Evolutionary conservation across 2,329 filamentous ascomycete genomes (phyloP), one percentile per base, ranked within the genome.

Genomic region (Cercospora sojina): DNA sequence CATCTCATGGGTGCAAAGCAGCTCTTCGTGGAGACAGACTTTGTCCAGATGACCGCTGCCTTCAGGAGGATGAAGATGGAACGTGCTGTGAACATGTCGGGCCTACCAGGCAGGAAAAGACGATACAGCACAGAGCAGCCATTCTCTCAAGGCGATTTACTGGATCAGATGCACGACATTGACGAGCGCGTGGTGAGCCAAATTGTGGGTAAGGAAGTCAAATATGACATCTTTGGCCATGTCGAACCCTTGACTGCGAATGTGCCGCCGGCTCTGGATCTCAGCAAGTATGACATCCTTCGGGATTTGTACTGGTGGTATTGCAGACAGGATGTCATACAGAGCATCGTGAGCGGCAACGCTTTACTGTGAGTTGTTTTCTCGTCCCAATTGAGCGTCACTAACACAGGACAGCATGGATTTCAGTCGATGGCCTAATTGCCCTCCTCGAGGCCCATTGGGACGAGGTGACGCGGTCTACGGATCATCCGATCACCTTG

Each of bases 231-330:
- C 47, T 84, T 84, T 71, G 86, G 86, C 0, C 80, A 81, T 55
- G 77, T 88, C 12, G 75, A 84, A 76, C 79, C 63, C 72, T 79
- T 62, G 69, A 27, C 64, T 66, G 60, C 38, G 69, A 69, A 35
- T 49, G 74, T 78, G 62, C 80, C 70, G 66, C 74, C 58, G 67
- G 69, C 35, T 69, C 73, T 70, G 16, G 93, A 98, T 67, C 84
- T 96, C 57, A 89, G 92, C 68, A 88, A 86, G 47, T 96, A 91
- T 74, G 91, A 95, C 74, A 89, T 91, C 16, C 83, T 95, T 43
- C 88, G 91, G 70, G 95, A 98, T 79, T 80, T 98, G 5, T 96
- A 91, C 76, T 99, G 94, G 93, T 97, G 93, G 91, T 97, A 93
- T 77, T 90, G 87, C 73, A 96, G 97, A 78, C 95, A 97, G 83